Conservation (phyloP, 768 basidiomycete species). For the Tulasnella sp. region DNA sequence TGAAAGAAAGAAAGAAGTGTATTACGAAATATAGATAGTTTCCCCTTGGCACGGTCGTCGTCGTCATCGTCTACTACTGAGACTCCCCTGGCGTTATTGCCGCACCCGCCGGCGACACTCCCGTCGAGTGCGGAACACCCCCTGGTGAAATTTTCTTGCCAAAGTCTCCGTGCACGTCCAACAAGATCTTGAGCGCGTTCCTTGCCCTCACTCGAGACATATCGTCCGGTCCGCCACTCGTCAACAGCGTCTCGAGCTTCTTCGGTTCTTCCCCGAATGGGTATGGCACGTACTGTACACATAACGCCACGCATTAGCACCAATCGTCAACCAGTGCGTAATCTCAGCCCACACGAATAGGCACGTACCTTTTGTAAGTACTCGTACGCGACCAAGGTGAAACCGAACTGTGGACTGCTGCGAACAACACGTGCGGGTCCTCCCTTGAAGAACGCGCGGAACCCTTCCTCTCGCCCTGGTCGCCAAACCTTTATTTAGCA, state of each 20-base stretch:
- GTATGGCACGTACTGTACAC: slow-evolving; percentile 51
- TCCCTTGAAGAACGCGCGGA: slow-evolving; percentile 86
- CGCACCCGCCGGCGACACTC: not conserved
- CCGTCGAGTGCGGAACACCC: not conserved
- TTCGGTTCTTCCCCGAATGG: slow-evolving; percentile 71
- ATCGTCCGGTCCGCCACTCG: slow-evolving; percentile 54
- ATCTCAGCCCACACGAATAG: slow-evolving; percentile 32
- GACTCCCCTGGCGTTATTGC: slow-evolving; percentile 10
- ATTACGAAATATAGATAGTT: not conserved
- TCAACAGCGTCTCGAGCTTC: slow-evolving; percentile 67
- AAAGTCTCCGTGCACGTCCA: slow-evolving; percentile 90
- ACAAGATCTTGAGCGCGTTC: slow-evolving; percentile 87
- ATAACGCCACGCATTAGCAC: not conserved
- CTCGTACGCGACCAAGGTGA: slow-evolving; percentile 80
- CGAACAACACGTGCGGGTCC: slow-evolving; percentile 83
- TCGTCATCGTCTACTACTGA: not conserved
- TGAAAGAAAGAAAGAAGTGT: not conserved
- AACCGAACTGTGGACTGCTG: slow-evolving; percentile 92
- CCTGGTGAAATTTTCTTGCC: slow-evolving; percentile 39
- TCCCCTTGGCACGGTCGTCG: not conserved
- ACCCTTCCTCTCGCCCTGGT: slow-evolving; percentile 83
- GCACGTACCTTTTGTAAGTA: slow-evolving; percentile 58
- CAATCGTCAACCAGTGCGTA: not conserved
- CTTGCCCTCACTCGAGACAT: slow-evolving; percentile 85
- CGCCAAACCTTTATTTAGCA: slow-evolving; percentile 11